phyloP scores from a whole-genome alignment of 2,329 filamentous ascomycete genomes.

The Microsporum canis region DNA sequence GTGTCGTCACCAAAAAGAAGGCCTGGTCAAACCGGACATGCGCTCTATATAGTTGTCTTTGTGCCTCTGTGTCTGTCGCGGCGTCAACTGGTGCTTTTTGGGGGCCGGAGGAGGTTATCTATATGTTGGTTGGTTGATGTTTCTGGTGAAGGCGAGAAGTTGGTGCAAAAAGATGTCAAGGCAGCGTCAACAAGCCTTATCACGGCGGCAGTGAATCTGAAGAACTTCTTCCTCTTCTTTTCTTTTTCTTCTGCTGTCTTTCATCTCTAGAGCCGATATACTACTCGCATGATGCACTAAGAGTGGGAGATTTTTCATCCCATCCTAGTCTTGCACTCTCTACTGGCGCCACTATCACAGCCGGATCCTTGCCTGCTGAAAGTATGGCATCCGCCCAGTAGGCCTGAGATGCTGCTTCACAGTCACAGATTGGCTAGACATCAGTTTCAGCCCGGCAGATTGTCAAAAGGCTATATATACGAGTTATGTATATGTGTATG shows the following conservation, averaged over 20 bases:
- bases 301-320: background rate
- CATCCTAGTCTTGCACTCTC: background rate
- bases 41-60: background rate
- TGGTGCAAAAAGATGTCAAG: background rate
- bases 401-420: background rate
- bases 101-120: no score
- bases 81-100: background rate
- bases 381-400: background rate
- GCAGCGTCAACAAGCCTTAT: background rate
- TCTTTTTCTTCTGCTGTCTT: background rate
- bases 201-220: background rate
- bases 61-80: background rate
- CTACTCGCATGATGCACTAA: background rate
- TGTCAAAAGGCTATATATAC: background rate
- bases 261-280: background rate
- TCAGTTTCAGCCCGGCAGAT: background rate
- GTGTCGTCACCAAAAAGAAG: background rate
- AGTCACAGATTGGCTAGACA: background rate
- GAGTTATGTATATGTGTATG: background rate
- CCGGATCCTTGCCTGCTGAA: background rate
- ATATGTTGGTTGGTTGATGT: background rate
- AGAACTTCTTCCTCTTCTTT: background rate
- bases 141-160: background rate
- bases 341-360: slow-evolving; percentile 2
- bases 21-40: background rate